Conservation (phyloP, 2,329 filamentous ascomycete genomes). For the Hypoxylon sp. region DNA sequence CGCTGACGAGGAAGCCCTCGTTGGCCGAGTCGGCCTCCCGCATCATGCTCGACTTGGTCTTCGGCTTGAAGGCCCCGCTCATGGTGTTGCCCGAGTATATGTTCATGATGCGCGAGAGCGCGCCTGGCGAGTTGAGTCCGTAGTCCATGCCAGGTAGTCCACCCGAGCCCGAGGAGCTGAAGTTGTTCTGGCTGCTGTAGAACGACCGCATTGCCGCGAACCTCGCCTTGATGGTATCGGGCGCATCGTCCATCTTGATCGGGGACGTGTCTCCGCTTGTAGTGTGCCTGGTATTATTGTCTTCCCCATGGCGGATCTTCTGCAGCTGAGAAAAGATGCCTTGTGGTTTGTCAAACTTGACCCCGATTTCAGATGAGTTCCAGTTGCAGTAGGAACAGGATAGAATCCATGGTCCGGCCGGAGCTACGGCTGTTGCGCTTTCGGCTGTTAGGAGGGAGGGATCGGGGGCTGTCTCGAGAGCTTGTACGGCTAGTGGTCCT, state of each 20-base stretch:
- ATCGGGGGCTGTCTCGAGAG: constrained; percentile 67
- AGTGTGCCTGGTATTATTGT: constrained; percentile 44
- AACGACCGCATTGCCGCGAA: constrained; percentile 81
- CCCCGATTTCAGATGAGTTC: constrained; percentile 87
- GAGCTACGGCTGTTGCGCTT: constrained; percentile 46
- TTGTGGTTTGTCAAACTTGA: constrained; percentile 89
- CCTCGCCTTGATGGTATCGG: constrained; percentile 55
- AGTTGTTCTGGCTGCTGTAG: constrained; percentile 79
- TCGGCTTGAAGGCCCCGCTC: constrained; percentile 69
- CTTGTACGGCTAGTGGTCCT: constrained; percentile 78
- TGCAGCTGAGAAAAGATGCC: constrained; percentile 84
- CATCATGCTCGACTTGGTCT: constrained; percentile 76
- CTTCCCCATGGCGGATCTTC: constrained; percentile 71
- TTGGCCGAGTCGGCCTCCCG: constrained; percentile 75
- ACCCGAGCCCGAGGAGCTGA: constrained; percentile 58
- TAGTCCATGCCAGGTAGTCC: constrained; percentile 59
- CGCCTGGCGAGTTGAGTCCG: constrained; percentile 78
- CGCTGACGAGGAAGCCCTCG: constrained; percentile 75
- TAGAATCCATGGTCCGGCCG: constrained; percentile 73
- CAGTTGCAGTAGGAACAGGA: constrained; percentile 92
- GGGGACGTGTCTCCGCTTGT: constrained; percentile 40
- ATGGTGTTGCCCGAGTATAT: constrained; percentile 77
- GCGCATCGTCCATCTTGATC: constrained; percentile 65
- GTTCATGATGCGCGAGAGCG: constrained; percentile 88
- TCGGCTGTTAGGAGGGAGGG: constrained; percentile 56